These are phyloP conservation scores for Aurinia saxatilis DNA, from an alignment of 345 rosid species.

Conservation along the genomic window DNA sequence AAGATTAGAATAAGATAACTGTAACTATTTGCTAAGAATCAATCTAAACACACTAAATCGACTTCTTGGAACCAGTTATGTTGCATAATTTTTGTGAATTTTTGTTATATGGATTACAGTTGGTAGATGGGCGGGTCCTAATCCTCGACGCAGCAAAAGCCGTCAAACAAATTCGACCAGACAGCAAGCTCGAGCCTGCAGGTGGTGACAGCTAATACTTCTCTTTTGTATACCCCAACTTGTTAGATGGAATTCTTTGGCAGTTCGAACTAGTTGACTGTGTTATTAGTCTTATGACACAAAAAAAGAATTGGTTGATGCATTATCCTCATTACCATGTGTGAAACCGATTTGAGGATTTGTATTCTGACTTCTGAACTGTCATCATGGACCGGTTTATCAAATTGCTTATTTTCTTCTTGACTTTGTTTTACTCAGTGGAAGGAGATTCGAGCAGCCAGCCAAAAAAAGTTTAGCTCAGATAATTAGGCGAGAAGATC, in stretches of 20 bases:
- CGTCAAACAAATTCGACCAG: not conserved
- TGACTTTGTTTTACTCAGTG: not conserved
- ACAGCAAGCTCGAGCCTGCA: slow-evolving; percentile 7
- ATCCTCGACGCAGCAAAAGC: slow-evolving; percentile 33
- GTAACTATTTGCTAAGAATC: not conserved
- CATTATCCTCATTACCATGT: not conserved
- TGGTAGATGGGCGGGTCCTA: slow-evolving; percentile 50
- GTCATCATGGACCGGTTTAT: not conserved
- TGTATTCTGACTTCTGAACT: not conserved
- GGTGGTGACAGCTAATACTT: slow-evolving; percentile 21
- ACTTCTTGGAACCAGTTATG: not conserved
- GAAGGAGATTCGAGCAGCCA: not conserved
- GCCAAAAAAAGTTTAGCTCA: not conserved
- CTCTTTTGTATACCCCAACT: not conserved
- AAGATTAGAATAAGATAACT: not conserved
- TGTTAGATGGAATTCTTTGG: not conserved
- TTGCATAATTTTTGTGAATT: not conserved
- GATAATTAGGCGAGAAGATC: not conserved
- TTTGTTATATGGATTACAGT: slow-evolving; percentile 31
- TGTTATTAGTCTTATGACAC: not conserved
- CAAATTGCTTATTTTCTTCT: not conserved
- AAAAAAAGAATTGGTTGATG: not conserved
- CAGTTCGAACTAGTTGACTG: not conserved
- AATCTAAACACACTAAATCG: not conserved
- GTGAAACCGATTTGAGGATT: not conserved